Evolutionary conservation across 192 early-diverging fungal genomes (phyloP), one percentile per base, ranked within the genome.

Genomic region (Lunasporangiospora selenospora): DNA sequence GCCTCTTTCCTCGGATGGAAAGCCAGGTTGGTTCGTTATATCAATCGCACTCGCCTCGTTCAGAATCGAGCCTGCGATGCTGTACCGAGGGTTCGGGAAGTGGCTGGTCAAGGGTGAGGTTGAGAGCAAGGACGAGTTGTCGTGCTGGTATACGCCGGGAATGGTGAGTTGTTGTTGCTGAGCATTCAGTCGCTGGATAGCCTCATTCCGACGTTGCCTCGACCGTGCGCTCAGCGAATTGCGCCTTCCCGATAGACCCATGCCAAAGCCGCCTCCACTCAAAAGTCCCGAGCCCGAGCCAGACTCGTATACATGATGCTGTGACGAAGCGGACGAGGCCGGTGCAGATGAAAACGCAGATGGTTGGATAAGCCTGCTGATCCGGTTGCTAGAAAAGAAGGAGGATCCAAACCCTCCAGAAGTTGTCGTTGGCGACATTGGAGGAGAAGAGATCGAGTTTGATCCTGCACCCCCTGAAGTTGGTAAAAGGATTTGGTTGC

Each of bases 401-500:
- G 65, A 67, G 11, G 65, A 67, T 43, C 65, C 65, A 30, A 58
- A 58, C 23, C 57, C 65, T 40, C 53, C 27, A 16, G 7, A 6
- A 19, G 41, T 13, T 6, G 16, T 32, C 16, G 43, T 34, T 4
- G 65, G 65, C 9, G 65, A 67, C 4, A 42, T 54, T 16, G 65
- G 65, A n/a, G 65, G 65, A n/a, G 65, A 67, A 1, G 65, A 59
- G 5, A 59, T 7, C 1, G 47, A 13, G n/a, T n/a, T n/a, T n/a
- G n/a, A n/a, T n/a, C n/a, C n/a, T n/a, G n/a, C n/a, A n/a, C n/a
- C n/a, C n/a, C n/a, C n/a, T 24, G 26, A 7, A 31, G 54, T 16
- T 32, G 77, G 76, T 23, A 77, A 76, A 19, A 80, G 47, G 50
- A 86, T 86, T 39, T 76, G 83, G 49, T 83, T 69, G 7, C 77